These are phyloP conservation scores for Penicillium sp. DNA, from an alignment of 2,329 filamentous ascomycete genomes.

Conservation along the genomic window DNA sequence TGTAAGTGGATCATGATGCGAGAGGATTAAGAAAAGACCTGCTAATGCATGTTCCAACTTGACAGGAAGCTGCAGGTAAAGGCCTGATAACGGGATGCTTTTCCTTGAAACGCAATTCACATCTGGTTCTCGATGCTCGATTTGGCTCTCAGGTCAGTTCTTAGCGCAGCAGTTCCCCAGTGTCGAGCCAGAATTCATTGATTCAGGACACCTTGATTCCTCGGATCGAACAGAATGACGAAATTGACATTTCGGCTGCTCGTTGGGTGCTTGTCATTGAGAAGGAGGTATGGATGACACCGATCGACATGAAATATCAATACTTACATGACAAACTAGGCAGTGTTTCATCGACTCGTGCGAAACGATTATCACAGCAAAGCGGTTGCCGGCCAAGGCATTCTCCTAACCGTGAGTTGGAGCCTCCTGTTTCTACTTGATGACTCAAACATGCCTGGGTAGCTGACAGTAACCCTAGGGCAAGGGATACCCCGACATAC, in stretches of 20 bases:
- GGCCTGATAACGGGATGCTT: constrained; percentile 40
- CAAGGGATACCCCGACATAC: constrained; percentile 61
- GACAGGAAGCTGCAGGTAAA: constrained; percentile 42
- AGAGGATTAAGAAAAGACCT: background rate
- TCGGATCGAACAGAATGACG: constrained; percentile 42
- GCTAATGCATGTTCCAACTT: background rate
- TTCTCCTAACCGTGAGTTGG: constrained; percentile 52
- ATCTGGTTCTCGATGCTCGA: constrained; percentile 38
- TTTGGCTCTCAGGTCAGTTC: constrained; percentile 25
- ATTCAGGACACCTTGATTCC: constrained; percentile 52
- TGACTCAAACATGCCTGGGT: background rate
- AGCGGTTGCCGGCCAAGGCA: constrained; percentile 42
- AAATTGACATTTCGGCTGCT: constrained; percentile 43
- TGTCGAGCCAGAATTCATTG: background rate
- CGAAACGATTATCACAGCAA: constrained; percentile 45
- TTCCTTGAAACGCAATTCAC: constrained; percentile 21
- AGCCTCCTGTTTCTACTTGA: background rate
- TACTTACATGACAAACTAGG: constrained; percentile 35
- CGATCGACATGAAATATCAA: background rate
- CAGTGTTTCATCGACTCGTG: constrained; percentile 55
- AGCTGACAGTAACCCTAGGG: constrained; percentile 39
- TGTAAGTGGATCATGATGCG: constrained; percentile 34
- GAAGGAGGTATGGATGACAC: constrained; percentile 51
- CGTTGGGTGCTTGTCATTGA: constrained; percentile 59
- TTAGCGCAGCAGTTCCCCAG: too few species aligned